These are phyloP conservation scores for Huiozyma sinensis DNA, from an alignment of 805 yeast genomes.

Conservation along the genomic window DNA sequence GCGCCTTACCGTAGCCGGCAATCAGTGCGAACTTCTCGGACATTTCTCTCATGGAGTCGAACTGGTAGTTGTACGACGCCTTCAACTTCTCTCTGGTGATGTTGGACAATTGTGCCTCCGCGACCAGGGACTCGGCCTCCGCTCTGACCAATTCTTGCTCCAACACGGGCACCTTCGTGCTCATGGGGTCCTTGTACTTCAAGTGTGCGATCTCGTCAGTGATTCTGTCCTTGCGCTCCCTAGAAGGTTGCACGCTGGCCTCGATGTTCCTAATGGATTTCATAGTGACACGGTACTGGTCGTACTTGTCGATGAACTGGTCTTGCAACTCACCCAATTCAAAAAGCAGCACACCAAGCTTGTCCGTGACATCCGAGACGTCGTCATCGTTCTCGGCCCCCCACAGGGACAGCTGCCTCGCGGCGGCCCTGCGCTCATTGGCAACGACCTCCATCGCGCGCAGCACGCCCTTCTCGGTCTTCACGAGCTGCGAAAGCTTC, in stretches of 20 bases:
- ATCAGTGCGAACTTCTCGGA: slow-evolving; percentile 93
- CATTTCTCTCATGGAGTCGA: slow-evolving; percentile 88
- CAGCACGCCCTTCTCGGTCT: slow-evolving; percentile 93
- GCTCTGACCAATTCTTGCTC: slow-evolving; percentile 99
- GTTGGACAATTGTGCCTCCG: slow-evolving; percentile 97
- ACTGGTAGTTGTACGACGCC: slow-evolving; percentile 95
- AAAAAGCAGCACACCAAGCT: slow-evolving; percentile 88
- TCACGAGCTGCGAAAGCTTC: slow-evolving; percentile 82
- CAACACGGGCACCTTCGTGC: slow-evolving; percentile 87
- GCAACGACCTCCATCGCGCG: slow-evolving; percentile 89
- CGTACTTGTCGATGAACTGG: slow-evolving; percentile 95
- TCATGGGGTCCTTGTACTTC: slow-evolving; percentile 96
- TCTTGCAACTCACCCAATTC: slow-evolving; percentile 98
- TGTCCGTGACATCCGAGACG: slow-evolving; percentile 92
- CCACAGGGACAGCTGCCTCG: slow-evolving; percentile 94
- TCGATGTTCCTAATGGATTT: slow-evolving; percentile 94
- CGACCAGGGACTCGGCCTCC: slow-evolving; percentile 97
- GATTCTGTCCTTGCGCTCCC: slow-evolving; percentile 95
- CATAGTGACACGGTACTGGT: slow-evolving; percentile 91
- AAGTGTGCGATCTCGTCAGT: slow-evolving; percentile 96
- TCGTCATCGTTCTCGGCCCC: slow-evolving; percentile 98
- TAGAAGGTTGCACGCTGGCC: slow-evolving; percentile 94
- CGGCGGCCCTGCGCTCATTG: slow-evolving; percentile 89
- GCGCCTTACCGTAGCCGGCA: slow-evolving; percentile 98
- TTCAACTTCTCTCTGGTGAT: slow-evolving; percentile 96